Conservation (phyloP, 2,329 filamentous ascomycete genomes). For the Chrysoporthe puriensis region DNA sequence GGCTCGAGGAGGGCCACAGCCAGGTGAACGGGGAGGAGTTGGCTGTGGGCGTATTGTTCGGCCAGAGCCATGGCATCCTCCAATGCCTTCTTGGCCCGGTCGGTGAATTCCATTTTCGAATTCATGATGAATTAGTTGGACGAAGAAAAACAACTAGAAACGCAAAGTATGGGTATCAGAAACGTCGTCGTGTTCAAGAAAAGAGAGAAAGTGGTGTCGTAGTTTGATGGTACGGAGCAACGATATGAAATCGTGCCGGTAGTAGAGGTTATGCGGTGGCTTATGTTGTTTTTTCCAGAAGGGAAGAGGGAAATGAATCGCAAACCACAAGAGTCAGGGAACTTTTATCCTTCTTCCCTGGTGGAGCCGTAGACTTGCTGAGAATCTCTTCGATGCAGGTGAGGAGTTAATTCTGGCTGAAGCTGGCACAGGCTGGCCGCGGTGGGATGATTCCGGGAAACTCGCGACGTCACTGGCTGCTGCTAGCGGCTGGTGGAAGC, state of each 20-base stretch:
- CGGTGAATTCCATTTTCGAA: conserved; percentile 88
- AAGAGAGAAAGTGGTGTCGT: background rate
- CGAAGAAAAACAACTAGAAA: conserved; percentile 4
- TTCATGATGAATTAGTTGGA: conserved; percentile 58
- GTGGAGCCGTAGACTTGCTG: conserved; percentile 22
- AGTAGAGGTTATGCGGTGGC: background rate
- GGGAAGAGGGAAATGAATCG: conserved; percentile 1
- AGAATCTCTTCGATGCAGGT: conserved; percentile 16
- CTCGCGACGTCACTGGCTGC: conserved; percentile 26
- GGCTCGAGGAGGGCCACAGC: conserved; percentile 81
- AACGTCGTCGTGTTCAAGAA: conserved; percentile 6
- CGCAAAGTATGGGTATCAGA: conserved; percentile 9
- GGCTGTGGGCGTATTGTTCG: conserved; percentile 87
- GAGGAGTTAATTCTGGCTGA: conserved; percentile 13
- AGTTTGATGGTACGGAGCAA: conserved; percentile 13
- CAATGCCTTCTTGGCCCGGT: conserved; percentile 87
- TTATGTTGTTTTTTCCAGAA: background rate
- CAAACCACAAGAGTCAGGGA: background rate
- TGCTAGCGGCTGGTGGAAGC: conserved; percentile 16
- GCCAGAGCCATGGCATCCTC: conserved; percentile 86
- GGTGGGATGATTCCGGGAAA: conserved; percentile 16
- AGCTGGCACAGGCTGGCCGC: conserved; percentile 23
- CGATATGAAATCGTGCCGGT: conserved; percentile 19
- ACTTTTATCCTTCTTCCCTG: conserved; percentile 23
- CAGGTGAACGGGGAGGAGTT: conserved; percentile 88